These are phyloP conservation scores for Ceratocystis smalleyi DNA, from an alignment of 2,329 filamentous ascomycete species.

Conservation along the genomic window DNA sequence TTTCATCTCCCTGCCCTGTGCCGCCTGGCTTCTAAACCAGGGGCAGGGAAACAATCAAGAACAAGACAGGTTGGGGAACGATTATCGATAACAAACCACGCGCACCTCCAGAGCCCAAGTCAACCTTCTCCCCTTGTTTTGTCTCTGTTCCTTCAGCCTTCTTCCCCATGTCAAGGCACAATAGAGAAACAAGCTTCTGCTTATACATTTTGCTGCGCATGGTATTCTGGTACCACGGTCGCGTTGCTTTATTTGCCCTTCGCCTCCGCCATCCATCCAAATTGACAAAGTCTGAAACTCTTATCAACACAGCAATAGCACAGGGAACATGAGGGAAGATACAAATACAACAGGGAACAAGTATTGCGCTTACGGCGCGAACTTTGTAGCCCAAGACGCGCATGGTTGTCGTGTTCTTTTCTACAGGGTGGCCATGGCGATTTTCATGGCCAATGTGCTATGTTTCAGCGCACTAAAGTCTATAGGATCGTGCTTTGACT, in stretches of 20 bases:
- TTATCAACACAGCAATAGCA: not conserved
- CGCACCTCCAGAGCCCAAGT: not conserved
- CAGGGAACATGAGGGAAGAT: not conserved
- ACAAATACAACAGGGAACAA: no score
- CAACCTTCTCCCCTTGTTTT: not conserved
- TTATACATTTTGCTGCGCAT: not conserved
- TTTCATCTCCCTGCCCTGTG: not conserved
- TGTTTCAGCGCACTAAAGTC: not conserved
- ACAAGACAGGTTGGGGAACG: not conserved
- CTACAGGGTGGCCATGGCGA: no score
- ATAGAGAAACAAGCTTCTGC: not conserved
- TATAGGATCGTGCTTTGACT: no score
- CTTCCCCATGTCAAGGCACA: not conserved
- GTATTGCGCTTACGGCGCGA: not conserved
- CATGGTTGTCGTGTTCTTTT: not conserved
- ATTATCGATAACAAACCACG: not conserved
- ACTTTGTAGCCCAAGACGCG: not conserved
- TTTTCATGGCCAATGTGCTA: not conserved
- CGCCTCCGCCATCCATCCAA: not conserved
- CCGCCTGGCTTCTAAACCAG: not conserved
- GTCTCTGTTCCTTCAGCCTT: constrained; percentile 5
- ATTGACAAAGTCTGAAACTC: not conserved
- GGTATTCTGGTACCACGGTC: not conserved
- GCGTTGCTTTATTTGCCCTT: not conserved
- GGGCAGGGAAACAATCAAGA: not conserved